Evolutionary conservation across 306 rosid species (phyloP).

Genomic region (Vigna mungo): DNA sequence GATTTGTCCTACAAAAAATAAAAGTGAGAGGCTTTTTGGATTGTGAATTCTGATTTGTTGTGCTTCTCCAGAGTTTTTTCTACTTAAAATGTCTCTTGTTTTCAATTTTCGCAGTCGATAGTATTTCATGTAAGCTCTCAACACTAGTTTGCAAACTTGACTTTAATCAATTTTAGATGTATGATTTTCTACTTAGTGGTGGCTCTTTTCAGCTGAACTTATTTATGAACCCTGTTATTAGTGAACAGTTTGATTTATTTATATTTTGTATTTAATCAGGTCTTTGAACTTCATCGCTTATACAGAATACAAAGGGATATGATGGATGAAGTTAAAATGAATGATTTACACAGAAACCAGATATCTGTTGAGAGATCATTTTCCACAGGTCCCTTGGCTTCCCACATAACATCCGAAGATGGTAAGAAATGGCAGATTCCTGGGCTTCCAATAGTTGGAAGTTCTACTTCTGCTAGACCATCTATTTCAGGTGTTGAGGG

Average conservation of each 20-base stretch:
- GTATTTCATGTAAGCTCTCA: slow-evolving; percentile 26
- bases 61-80: slow-evolving; percentile 30
- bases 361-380: slow-evolving; percentile 61
- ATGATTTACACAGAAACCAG: slow-evolving; percentile 61
- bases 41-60: slow-evolving; percentile 9
- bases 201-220: slow-evolving; percentile 26
- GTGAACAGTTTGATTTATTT: slow-evolving; percentile 43
- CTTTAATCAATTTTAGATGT: slow-evolving; percentile 16
- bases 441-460: slow-evolving; percentile 58
- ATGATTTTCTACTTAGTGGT: slow-evolving; percentile 26
- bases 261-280: slow-evolving; percentile 59
- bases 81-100: slow-evolving; percentile 1
- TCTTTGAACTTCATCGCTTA: slow-evolving; percentile 85
- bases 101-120: slow-evolving; percentile 34
- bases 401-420: slow-evolving; percentile 70
- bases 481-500: slow-evolving; percentile 63
- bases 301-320: slow-evolving; percentile 88
- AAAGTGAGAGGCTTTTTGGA: neutral
- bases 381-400: slow-evolving; percentile 65
- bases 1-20: slow-evolving; percentile 12
- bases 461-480: slow-evolving; percentile 62
- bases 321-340: slow-evolving; percentile 80
- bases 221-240: slow-evolving; percentile 36
- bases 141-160: slow-evolving; percentile 31
- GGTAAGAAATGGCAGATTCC: slow-evolving; percentile 63